Evolutionary conservation across 345 rosid genomes (phyloP), one percentile per base, ranked within the genome.

Genomic region (Diplotaxis tenuifolia): DNA sequence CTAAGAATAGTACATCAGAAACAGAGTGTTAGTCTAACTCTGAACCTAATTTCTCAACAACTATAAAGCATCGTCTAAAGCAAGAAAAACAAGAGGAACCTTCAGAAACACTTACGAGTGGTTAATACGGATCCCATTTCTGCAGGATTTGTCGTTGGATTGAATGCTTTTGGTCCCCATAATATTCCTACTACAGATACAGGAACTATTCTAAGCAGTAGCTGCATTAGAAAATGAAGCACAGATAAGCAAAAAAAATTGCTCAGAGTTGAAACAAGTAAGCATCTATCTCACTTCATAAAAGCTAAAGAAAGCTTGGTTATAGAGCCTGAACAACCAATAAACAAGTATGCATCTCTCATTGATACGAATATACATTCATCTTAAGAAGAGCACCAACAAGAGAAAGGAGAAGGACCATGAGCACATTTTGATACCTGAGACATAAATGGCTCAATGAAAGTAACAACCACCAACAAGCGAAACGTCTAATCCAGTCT

Each of bases 101-200:
- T 85, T 86, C 34, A 88, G 79, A 71, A 90, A 90, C 90, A 90
- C 86, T 81, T 86, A n/a, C 93, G 79, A 90, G 75, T 18, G 90
- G n/a, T n/a, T n/a, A n/a, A n/a, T n/a, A n/a, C n/a, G n/a, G n/a
- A n/a, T n/a, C 87, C 96, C 12, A 88, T 93, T 84, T 93, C 96
- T 22, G 81, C 84, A 50, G 89, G 87, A 80, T 72, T 90, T 70
- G 90, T 90, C 12, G 65, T 36, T 22, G 96, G 89, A 61, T 73
- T 78, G 81, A 87, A 93, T 47, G 87, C 82, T 21, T 81, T 71
- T 45, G 74, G 73, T 88, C 80, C 1, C 62, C n/a, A 58, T 25
- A 89, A 83, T 62, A 93, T 83, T 75, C 93, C 94, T 54, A 89
- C 73, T 18, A 90, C 89, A 20, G 96, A n/a, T n/a, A n/a, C n/a